Conservation (phyloP, 2,329 filamentous ascomycete species). For the Pseudogymnoascus sp. region DNA sequence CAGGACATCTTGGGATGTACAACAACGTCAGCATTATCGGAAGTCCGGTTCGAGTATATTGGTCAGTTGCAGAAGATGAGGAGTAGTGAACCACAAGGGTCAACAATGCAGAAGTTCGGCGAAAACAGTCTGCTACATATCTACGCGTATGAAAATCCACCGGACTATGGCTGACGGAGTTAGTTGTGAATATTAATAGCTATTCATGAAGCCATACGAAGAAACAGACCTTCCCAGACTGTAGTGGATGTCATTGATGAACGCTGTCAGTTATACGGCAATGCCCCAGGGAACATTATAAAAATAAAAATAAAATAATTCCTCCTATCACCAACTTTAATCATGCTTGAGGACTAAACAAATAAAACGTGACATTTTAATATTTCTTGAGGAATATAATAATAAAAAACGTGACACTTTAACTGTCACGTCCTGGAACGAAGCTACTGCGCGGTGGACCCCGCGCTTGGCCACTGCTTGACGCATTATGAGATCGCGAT, state of each 20-base stretch:
- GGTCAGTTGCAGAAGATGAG: neutral
- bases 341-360: neutral
- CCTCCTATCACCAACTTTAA: neutral
- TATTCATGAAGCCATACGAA: neutral
- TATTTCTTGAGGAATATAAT: neutral
- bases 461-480: neutral
- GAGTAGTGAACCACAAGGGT: neutral
- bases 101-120: neutral
- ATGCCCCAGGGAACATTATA: neutral
- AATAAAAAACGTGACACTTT: neutral
- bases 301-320: neutral
- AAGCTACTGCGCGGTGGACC: neutral
- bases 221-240: neutral
- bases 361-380: neutral
- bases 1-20: neutral
- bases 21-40: neutral
- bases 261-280: neutral
- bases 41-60: neutral
- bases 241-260: neutral
- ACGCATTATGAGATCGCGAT: neutral
- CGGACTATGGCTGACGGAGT: neutral
- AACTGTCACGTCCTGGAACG: neutral
- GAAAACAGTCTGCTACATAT: neutral
- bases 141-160: neutral
- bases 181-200: neutral